phyloP scores from a whole-genome alignment of 352 stramenopile genomes.

The Phytophthora nicotianae region DNA sequence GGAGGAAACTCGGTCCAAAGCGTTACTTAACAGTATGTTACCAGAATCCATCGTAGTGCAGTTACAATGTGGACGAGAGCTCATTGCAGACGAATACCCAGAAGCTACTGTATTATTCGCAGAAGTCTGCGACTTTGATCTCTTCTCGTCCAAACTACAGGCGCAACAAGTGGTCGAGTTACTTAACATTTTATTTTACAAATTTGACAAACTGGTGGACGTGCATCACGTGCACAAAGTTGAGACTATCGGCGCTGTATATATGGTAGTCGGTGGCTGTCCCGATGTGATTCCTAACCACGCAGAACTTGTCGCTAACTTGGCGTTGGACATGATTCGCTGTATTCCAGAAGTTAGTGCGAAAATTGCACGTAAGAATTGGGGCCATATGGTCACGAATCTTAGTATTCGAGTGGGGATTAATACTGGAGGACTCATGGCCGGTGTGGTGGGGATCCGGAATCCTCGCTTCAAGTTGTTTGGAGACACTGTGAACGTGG shows the following conservation, averaged over 20 bases:
- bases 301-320: conserved; percentile 78
- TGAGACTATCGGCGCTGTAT: conserved; percentile 90
- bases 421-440: conserved; percentile 86
- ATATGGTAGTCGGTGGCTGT: conserved; percentile 89
- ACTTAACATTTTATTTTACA: conserved; percentile 90
- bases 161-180: conserved; percentile 87
- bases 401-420: conserved; percentile 89
- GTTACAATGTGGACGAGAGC: conserved; percentile 74
- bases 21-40: conserved; percentile 85
- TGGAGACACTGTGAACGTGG: conserved; percentile 87
- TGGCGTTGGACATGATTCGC: conserved; percentile 80
- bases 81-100: conserved; percentile 86
- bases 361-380: conserved; percentile 74
- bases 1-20: conserved; percentile 79
- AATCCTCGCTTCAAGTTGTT: conserved; percentile 91
- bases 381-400: conserved; percentile 69
- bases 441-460: conserved; percentile 82
- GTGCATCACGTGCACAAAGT: conserved; percentile 91
- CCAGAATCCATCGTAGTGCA: conserved; percentile 78
- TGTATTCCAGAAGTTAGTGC: conserved; percentile 80
- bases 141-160: conserved; percentile 79
- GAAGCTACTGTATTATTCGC: conserved; percentile 80
- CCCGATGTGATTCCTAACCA: conserved; percentile 74
- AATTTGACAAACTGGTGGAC: conserved; percentile 89
- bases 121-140: conserved; percentile 86